Conservation (phyloP, 352 stramenopile species). For the Pythium monospermum region DNA sequence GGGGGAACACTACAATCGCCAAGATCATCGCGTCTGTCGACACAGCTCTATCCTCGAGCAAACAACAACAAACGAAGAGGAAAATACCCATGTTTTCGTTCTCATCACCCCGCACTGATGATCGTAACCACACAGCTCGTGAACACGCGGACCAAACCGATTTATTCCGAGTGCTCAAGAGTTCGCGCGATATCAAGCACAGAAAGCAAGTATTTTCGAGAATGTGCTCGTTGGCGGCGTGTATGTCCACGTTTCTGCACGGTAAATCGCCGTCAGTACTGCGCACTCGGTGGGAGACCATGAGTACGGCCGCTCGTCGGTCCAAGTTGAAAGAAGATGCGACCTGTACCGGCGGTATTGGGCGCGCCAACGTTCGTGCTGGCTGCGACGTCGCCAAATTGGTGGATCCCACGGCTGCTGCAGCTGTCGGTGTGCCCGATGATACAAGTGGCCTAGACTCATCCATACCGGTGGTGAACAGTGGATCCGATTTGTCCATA, state of each 20-base stretch:
- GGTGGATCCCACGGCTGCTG: too few species aligned
- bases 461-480: too few species aligned
- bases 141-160: background rate
- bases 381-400: too few species aligned
- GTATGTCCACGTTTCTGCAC: background rate
- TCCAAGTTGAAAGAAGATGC: too few species aligned
- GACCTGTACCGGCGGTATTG: too few species aligned
- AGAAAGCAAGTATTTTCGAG: constrained; percentile 1
- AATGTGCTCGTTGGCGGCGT: background rate
- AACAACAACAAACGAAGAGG: background rate
- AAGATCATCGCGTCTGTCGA: background rate
- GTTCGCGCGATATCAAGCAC: background rate
- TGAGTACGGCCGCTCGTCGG: background rate
- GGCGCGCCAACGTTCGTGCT: too few species aligned
- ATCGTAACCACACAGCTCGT: background rate
- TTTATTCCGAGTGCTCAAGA: constrained; percentile 1
- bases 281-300: constrained; percentile 1
- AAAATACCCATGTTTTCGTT: background rate
- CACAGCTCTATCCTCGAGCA: background rate
- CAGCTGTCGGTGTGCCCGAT: too few species aligned
- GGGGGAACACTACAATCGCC: background rate
- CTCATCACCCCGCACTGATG: background rate
- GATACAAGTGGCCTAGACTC: too few species aligned
- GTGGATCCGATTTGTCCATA: too few species aligned
- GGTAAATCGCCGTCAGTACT: background rate